These are phyloP conservation scores for Wickerhamomyces silvicola DNA, from an alignment of 805 yeast species.

Conservation along the genomic window DNA sequence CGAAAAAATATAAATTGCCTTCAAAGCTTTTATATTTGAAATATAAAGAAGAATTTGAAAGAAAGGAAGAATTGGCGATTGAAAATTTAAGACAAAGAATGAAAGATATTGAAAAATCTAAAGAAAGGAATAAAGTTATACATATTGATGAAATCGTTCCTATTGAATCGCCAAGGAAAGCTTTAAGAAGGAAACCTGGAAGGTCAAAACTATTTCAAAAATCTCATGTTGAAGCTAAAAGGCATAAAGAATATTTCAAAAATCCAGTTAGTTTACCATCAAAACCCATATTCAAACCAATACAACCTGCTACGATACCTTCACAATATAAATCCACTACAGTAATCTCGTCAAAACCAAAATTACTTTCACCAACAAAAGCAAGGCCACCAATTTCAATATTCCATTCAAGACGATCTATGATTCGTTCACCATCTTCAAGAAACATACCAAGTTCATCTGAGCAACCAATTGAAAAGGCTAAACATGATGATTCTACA, in stretches of 20 bases:
- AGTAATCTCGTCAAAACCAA: too few relatives aligned
- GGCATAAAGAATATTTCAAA: constrained; percentile 11
- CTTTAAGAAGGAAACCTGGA: constrained; percentile 1
- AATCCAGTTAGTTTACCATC: constrained; percentile 13
- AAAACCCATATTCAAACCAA: too few relatives aligned
- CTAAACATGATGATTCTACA: too few relatives aligned
- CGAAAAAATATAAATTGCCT: constrained; percentile 27
- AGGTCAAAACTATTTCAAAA: constrained; percentile 22
- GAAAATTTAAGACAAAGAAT: constrained; percentile 27
- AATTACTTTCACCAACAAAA: too few relatives aligned
- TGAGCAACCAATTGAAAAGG: too few relatives aligned
- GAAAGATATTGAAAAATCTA: constrained; percentile 23
- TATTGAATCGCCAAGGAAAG: background rate
- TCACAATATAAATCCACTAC: background rate
- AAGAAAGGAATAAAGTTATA: constrained; percentile 24
- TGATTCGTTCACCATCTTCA: too few relatives aligned
- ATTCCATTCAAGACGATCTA: too few relatives aligned
- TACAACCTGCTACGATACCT: background rate
- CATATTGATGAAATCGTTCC: constrained; percentile 20
- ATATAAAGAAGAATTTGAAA: constrained; percentile 25
- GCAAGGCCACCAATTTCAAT: too few relatives aligned
- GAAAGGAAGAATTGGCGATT: constrained; percentile 29
- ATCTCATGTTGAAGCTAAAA: constrained; percentile 16
- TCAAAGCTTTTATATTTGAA: constrained; percentile 28
- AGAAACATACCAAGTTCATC: too few relatives aligned